Evolutionary conservation across 2,329 filamentous ascomycete genomes (phyloP), one percentile per base, ranked within the genome.

Genomic region (Thermochaetoides dissita): DNA sequence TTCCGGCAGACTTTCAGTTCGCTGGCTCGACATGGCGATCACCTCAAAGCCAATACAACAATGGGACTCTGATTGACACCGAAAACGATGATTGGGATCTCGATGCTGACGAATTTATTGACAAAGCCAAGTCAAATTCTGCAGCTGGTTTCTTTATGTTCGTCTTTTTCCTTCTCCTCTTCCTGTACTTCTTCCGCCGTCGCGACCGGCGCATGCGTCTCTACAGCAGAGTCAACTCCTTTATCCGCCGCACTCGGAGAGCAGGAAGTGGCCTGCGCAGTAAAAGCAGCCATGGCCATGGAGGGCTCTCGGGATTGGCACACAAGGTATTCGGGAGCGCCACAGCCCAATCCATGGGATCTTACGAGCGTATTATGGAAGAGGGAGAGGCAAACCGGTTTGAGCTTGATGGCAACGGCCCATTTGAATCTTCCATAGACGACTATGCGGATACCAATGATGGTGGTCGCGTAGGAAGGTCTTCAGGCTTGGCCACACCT

Each of bases 341-440:
- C 12, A 17, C 42, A 8, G 8, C 31, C n/a, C 17, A 24, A 24
- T 34, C 65, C 1, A 57, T 63, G 1, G 57, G 67, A 7, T 66
- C 72, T 3, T 95, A 95, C 56, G 88, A 95, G 57, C 79, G 86
- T 30, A 81, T 95, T 3, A 64, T 93, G 40, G 87, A 95, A 62
- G 83, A 88, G 51, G 87, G 83, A 9, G 74, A 76, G n/a, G 63
- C 65, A 8, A 65, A 74, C 42, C 81, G 86, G 35, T 89, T 94
- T 55, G 88, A 95, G 57, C 72, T 95, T 2, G 76, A 73, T 29
- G 30, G 30, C 17, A 80, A 38, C 75, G 17, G 17, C 17, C 17
- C 17, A 24, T 24, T 24, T 24, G 17, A 24, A 24, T 24, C 17
- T 24, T 24, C 17, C 17, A 24, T 24, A 24, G 17, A 77, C 43